Base-by-base conservation (phyloP, 2,329 filamentous ascomycete genomes). In the Penicillium sp. region DNA sequence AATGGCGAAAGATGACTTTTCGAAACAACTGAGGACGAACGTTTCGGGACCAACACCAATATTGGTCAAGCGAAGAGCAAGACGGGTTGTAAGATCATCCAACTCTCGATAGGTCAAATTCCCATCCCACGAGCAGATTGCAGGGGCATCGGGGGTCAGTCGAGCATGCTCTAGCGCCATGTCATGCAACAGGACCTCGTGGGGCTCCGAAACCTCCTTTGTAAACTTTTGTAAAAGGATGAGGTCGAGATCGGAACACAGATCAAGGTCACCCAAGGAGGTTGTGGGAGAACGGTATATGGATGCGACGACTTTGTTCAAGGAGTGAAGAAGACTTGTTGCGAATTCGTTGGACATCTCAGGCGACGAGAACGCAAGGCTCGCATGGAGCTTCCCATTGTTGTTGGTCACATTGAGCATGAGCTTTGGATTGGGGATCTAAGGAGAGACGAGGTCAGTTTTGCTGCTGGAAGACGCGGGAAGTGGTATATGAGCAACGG, bases 1-100 rank as follows among this genome's bases (percentile, higher is more conserved):
- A 27, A 66, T 60, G 2, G 64, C 58, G 62, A 62, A 66, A 4
- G 62, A 61, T 0, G 62, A 66, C 45, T 66, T 66, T 43, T 63
- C 58, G 25, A 66, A 66, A 16, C 54, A 50, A 11, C 61, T 62
- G 2, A 61, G 58, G 1, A 66, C 58, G 26, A 62, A 63, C 0
- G 59, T 21, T 1, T 55, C 59, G 2, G 62, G 64, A 2, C 53
- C 37, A 4, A 66, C 62, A 4, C 64, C 64, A 19, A 61, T 46
- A 6, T 27, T 49, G 7, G 54, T 53, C 6, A 66, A 53, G 61
- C 53, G 60, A 37, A 62, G 57, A 1, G 64, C 61, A 6, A 66
- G 35, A 1, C 62, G 54, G n/a, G 44, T 47, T 4, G 47, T 44
- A 1, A 58, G 21, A 10, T 59, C 48, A 6, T 56, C 54, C 9